Evolutionary conservation across 306 rosid species (phyloP).

Genomic region (Vigna reflexopilosa): DNA sequence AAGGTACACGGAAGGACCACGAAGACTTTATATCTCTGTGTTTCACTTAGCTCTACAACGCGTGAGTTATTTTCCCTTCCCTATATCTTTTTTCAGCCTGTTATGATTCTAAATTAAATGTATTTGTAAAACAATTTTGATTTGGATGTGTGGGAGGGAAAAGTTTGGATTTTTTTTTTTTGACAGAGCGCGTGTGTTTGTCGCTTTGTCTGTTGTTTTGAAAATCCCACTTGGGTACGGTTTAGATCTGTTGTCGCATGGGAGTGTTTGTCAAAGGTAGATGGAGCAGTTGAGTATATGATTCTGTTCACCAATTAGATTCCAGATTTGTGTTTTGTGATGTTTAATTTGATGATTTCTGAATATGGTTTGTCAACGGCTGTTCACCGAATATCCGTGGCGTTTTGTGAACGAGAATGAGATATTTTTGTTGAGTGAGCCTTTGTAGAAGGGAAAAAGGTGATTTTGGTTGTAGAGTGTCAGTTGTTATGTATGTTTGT

Average conservation of each 20-base stretch:
- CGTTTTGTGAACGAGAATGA: slow-evolving; percentile 27
- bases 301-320: neutral
- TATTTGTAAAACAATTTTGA: neutral
- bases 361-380: neutral
- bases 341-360: neutral
- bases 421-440: slow-evolving; percentile 1
- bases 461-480: neutral
- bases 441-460: neutral
- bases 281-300: neutral
- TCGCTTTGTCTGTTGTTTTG: slow-evolving; percentile 31
- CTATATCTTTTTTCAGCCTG: neutral
- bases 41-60: slow-evolving; percentile 34
- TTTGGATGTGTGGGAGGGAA: slow-evolving; percentile 11
- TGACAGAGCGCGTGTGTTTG: slow-evolving; percentile 21
- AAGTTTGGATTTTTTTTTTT: slow-evolving; percentile 4
- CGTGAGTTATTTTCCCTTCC: slow-evolving; percentile 47
- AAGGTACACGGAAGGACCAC: slow-evolving; percentile 38
- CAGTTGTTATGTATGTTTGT: slow-evolving; percentile 23
- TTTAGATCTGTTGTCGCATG: slow-evolving; percentile 63
- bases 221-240: neutral
- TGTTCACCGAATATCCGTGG: neutral
- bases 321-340: slow-evolving; percentile 29
- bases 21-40: slow-evolving; percentile 15
- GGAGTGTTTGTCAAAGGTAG: slow-evolving; percentile 17
- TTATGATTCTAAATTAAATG: slow-evolving; percentile 12